Conservation (phyloP, 1,139 yeast species). For the Chernovozyma sophiae-reginae region DNA sequence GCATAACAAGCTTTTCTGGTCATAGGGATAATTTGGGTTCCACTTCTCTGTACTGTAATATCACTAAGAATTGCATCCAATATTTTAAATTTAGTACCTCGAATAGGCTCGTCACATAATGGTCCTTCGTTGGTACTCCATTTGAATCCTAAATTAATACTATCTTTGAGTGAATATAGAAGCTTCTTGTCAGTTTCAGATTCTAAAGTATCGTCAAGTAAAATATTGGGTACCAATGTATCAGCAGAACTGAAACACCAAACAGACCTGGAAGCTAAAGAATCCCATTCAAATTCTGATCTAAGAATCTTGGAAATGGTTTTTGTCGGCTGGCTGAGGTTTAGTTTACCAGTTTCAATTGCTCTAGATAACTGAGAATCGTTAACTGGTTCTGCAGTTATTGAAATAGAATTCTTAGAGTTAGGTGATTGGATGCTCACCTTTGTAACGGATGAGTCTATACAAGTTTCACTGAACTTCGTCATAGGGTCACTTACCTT, state of each 20-base stretch:
- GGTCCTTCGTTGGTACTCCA: slow-evolving; percentile 92
- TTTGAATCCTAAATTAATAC: slow-evolving; percentile 70
- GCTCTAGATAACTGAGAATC: slow-evolving; percentile 48
- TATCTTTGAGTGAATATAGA: slow-evolving; percentile 46
- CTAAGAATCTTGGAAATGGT: slow-evolving; percentile 53
- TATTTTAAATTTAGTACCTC: slow-evolving; percentile 68
- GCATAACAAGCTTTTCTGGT: slow-evolving; percentile 81
- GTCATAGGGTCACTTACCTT: slow-evolving; percentile 85
- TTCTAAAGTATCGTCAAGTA: slow-evolving; percentile 75
- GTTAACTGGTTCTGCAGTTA: slow-evolving; percentile 75
- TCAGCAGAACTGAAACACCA: slow-evolving; percentile 73
- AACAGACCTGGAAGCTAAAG: slow-evolving; percentile 74
- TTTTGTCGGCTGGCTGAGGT: slow-evolving; percentile 32
- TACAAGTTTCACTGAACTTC: slow-evolving; percentile 73
- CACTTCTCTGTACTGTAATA: slow-evolving; percentile 46
- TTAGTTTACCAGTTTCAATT: slow-evolving; percentile 49
- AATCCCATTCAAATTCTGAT: slow-evolving; percentile 70
- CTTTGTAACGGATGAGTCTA: slow-evolving; percentile 62
- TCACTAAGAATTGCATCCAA: slow-evolving; percentile 56
- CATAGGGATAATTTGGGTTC: slow-evolving; percentile 81
- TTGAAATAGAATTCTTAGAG: slow-evolving; percentile 55
- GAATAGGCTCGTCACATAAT: slow-evolving; percentile 76
- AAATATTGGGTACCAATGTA: slow-evolving; percentile 49
- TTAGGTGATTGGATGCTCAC: slow-evolving; percentile 54
- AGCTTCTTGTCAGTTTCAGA: slow-evolving; percentile 55